Evolutionary conservation across 345 rosid species (phyloP), one percentile per base, ranked within the genome.

Genomic region (Mallotus nudiflorus): DNA sequence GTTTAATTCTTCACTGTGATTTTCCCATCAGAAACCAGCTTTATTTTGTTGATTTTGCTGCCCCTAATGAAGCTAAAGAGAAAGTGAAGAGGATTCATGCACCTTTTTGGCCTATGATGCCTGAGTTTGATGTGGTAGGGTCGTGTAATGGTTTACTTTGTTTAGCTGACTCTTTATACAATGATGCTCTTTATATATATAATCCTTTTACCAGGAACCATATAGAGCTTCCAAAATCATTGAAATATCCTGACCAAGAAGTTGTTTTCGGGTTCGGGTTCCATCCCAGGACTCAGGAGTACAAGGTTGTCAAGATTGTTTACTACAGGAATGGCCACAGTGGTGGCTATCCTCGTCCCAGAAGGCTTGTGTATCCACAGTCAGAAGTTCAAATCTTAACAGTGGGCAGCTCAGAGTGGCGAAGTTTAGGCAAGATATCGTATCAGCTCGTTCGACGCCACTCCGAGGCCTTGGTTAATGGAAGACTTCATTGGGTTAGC

Each of bases 401-500:
- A 1, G 28, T 82, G 6, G 88, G 74, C 39, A 18, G 55, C 61
- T 28, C 69, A 0, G 49, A 40, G 10, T 84, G 98, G 98, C 82
- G 94, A 61, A 89, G 88, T 63, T 79, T 87, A n/a, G 94, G 96
- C 7, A 90, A 83, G 78, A 75, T 84, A 24, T 55, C 93, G 0
- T 82, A 86, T 73, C 88, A 84, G 76, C 78, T 94, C 28, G 56
- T 85, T 45, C 70, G 88, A 51, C 78, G 88, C 62, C 77, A 91
- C 0, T 78, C 95, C 0, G 97, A 88, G 83, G 88, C 97, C 31
- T 77, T 89, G 65, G 85, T 91, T 66, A 72, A 78, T 16, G 97
- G 98, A 20, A 84, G 87, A 79, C 85, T 94, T 55, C 98, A 94
- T 74, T 94, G 91, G 87, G 89, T 88, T 3, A 86, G 87, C 6